Evolutionary conservation across 345 rosid species (phyloP).

Genomic region (Conringia planisiliqua): DNA sequence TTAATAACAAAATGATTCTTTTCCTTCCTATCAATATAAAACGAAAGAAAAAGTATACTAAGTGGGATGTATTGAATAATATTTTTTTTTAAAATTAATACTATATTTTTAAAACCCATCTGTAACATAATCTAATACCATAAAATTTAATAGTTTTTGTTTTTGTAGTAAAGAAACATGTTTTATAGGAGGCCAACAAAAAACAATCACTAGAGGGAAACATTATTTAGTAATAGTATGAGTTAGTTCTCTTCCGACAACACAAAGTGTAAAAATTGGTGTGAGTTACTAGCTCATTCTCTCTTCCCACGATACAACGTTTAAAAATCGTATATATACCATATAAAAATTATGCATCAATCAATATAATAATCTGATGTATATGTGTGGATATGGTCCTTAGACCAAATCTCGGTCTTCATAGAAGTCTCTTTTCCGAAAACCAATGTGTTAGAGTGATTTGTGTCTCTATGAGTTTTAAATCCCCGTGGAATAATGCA

Average conservation of each 20-base stretch:
- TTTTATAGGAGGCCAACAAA: neutral
- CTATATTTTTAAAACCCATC: neutral
- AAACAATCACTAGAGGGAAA: neutral
- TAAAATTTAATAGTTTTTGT: neutral
- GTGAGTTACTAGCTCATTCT: neutral
- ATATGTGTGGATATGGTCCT: conserved; percentile 23
- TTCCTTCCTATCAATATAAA: neutral
- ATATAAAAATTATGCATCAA: neutral
- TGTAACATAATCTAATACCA: neutral
- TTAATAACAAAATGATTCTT: neutral
- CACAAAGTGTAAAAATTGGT: neutral
- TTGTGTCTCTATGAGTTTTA: conserved; percentile 29
- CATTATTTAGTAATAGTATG: neutral
- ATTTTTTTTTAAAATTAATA: neutral
- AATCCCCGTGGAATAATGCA: conserved; percentile 26
- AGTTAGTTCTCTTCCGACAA: neutral
- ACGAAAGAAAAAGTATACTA: neutral
- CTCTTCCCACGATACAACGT: conserved; percentile 10
- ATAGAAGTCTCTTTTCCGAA: conserved; percentile 34
- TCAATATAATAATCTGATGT: neutral
- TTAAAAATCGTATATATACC: neutral
- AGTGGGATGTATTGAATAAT: neutral
- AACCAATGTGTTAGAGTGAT: conserved; percentile 29
- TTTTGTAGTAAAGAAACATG: neutral
- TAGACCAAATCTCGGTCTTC: conserved; percentile 37